phyloP scores from a whole-genome alignment of 345 rosid genomes.

The Moricandia moricandioides region DNA sequence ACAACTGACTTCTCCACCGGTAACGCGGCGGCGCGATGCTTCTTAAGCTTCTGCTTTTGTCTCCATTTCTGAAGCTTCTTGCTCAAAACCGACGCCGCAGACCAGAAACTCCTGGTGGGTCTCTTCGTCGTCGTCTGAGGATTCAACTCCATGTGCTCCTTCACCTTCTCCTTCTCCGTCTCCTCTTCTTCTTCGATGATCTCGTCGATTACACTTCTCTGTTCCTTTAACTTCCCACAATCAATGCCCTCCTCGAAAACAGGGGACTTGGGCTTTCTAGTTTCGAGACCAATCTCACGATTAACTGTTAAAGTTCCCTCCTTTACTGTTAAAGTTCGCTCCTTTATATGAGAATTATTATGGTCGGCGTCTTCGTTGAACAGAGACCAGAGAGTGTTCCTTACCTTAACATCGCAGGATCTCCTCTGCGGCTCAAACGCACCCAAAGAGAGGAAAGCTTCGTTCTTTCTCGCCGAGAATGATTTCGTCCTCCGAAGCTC shows the following conservation, averaged over 20 bases:
- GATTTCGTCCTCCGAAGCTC: conserved; percentile 95
- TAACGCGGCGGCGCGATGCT: conserved; percentile 58
- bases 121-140: conserved; percentile 52
- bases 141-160: conserved; percentile 81
- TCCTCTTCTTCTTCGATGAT: conserved; percentile 40
- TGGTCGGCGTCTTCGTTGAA: conserved; percentile 64
- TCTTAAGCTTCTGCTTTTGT: conserved; percentile 89
- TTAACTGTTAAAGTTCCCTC: background rate
- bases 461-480: conserved; percentile 91
- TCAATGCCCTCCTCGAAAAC: conserved; percentile 48
- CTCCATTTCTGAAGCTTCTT: conserved; percentile 97
- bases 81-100: conserved; percentile 94
- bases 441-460: conserved; percentile 57
- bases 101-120: conserved; percentile 83
- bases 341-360: too few species aligned
- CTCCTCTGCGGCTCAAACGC: conserved; percentile 93
- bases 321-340: conserved; percentile 19
- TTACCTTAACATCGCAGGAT: conserved; percentile 92
- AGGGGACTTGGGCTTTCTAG: conserved; percentile 41
- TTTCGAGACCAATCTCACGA: conserved; percentile 40
- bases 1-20: conserved; percentile 92
- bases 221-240: conserved; percentile 43
- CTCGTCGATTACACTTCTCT: conserved; percentile 31
- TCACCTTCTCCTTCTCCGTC: conserved; percentile 53
- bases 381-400: conserved; percentile 77